These are phyloP conservation scores for Mariannaea elegans DNA, from an alignment of 2,329 filamentous ascomycete genomes.

Conservation along the genomic window DNA sequence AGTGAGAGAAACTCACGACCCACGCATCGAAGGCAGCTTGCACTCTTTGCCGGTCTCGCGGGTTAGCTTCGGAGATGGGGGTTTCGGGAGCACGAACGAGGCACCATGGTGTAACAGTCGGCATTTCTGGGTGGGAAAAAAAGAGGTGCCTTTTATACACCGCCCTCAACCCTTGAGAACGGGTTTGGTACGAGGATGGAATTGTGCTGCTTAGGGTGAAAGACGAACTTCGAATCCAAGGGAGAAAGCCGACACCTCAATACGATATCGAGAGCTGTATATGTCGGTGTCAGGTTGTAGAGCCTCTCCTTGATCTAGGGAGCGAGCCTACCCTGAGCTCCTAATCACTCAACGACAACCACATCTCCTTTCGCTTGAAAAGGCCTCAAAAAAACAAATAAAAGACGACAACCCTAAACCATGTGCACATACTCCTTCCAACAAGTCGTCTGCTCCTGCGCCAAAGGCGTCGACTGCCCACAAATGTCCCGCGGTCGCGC, in stretches of 20 bases:
- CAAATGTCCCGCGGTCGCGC: slow-evolving; percentile 35
- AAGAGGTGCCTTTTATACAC: slow-evolving; percentile 3
- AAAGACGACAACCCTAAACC: background rate
- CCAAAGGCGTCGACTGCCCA: slow-evolving; percentile 39
- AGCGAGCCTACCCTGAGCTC: background rate
- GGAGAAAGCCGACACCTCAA: background rate
- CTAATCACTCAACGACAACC: background rate
- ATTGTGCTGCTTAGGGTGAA: too few species aligned
- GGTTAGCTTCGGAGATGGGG: slow-evolving; percentile 16
- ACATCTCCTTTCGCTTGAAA: background rate
- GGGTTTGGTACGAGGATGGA: too few species aligned
- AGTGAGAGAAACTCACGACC: too few species aligned
- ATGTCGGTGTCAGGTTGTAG: background rate
- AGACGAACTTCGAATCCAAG: too few species aligned
- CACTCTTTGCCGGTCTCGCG: background rate
- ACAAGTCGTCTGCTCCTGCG: slow-evolving; percentile 40
- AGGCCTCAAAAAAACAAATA: background rate
- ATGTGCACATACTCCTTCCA: slow-evolving; percentile 43
- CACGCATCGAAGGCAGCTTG: too few species aligned
- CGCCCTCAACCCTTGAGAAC: background rate
- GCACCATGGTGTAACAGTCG: slow-evolving; percentile 11
- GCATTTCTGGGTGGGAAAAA: slow-evolving; percentile 4
- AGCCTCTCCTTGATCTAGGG: slow-evolving; percentile 6
- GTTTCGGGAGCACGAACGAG: slow-evolving; percentile 7
- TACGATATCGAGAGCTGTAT: background rate